Evolutionary conservation across 345 rosid species (phyloP), one percentile per base, ranked within the genome.

Genomic region (Excoecaria agallocha): DNA sequence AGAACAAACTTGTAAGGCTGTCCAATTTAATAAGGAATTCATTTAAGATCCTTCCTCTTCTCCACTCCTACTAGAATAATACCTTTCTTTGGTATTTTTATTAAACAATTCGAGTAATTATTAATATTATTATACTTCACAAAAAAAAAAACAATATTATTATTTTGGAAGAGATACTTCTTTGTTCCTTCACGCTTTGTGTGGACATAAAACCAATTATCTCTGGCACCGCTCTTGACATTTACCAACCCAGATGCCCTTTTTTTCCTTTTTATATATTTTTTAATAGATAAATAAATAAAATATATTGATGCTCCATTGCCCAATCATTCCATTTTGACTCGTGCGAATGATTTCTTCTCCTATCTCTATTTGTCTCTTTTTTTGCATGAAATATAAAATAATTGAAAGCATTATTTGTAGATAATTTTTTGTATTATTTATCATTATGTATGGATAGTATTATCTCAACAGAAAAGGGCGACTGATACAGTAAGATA

Each of bases 1-100:
- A 35, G 61, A 55, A 41, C 48, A 61, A 35, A 16, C 59, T 4
- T 10, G n/a, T 13, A 16, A 71, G 16, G 43, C 63, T 66, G 73
- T 77, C 63, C 72, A 20, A 48, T 48, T 77, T 70, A 74, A 66
- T 51, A 57, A 38, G 52, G 7, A 24, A 30, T 59, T 49, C n/a
- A 38, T 17, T 24, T 51, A 6, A 70, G 66, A 77, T 73, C 58
- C 65, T 70, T n/a, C 64, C 35, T 39, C 72, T 50, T 61, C 52
- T 73, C 68, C 7, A 73, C 49, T 71, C 19, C 25, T 17, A 30
- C n/a, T n/a, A 30, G 1, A 43, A 41, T 12, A 49, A 49, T 46
- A 49, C 41, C 43, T 50, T 13, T 49, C 45, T 9, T 4, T 20
- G 30, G 30, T 66, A 25, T 24, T 43, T 41, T 3, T 39, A 39